These are phyloP conservation scores for Claviceps maximensis DNA, from an alignment of 2,329 filamentous ascomycete species.

Conservation along the genomic window DNA sequence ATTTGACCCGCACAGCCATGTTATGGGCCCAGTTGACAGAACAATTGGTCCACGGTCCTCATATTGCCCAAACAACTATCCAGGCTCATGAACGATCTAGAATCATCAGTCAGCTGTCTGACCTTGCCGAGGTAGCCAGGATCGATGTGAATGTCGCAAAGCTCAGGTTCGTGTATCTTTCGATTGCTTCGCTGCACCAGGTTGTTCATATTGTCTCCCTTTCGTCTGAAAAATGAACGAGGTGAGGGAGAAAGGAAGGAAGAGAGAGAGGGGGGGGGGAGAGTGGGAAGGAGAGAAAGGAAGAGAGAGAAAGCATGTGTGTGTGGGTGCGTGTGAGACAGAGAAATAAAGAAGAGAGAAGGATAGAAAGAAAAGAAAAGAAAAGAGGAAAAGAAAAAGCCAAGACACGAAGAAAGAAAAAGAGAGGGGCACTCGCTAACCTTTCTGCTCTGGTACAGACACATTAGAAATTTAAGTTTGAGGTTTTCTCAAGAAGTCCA, in stretches of 20 bases:
- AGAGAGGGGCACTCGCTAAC: background rate
- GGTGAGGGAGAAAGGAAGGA: no score
- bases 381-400: background rate
- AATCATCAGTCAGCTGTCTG: constrained; percentile 14
- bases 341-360: background rate
- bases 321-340: no score
- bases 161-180: constrained; percentile 17
- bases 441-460: constrained; percentile 11
- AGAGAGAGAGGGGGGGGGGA: no score
- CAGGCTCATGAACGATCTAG: constrained; percentile 17
- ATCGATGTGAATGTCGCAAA: constrained; percentile 21
- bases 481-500: constrained; percentile 22
- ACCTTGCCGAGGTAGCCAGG: constrained; percentile 15
- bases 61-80: constrained; percentile 17
- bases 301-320: no score
- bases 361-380: background rate
- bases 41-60: constrained; percentile 19
- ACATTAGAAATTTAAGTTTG: constrained; percentile 21
- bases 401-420: background rate
- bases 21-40: constrained; percentile 22
- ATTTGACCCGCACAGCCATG: constrained; percentile 20
- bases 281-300: background rate
- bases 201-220: background rate
- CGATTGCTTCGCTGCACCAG: background rate
- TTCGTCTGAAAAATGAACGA: background rate